These are phyloP conservation scores for Paragyromitra xinjiangensis DNA, from an alignment of 495 filamentous ascomycete genomes.

Conservation along the genomic window DNA sequence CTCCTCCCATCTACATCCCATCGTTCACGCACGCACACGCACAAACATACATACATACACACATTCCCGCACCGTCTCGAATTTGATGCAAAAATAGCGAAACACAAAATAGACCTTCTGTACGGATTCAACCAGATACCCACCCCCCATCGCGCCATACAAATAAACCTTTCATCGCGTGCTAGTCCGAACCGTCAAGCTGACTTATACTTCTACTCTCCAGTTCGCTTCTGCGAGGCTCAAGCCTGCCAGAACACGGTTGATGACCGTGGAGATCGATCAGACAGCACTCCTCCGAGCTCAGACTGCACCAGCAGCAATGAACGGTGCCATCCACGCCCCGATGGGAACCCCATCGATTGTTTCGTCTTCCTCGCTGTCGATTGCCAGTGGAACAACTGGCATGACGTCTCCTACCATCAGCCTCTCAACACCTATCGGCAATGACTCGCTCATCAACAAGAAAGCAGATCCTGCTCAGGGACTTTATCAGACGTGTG, in stretches of 20 bases:
- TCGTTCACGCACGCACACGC: slow-evolving; percentile 43
- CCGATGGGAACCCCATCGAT: slow-evolving; percentile 56
- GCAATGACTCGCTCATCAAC: slow-evolving; percentile 77
- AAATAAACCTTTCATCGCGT: slow-evolving; percentile 42
- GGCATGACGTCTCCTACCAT: slow-evolving; percentile 52
- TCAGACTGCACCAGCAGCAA: slow-evolving; percentile 52
- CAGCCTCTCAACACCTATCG: slow-evolving; percentile 53
- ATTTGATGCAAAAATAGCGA: slow-evolving; percentile 52
- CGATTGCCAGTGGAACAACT: slow-evolving; percentile 48
- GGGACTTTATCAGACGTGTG: slow-evolving; percentile 94
- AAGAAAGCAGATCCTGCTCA: slow-evolving; percentile 84
- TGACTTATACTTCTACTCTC: slow-evolving; percentile 56
- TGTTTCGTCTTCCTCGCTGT: slow-evolving; percentile 51
- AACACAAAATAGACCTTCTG: slow-evolving; percentile 46
- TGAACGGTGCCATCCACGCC: slow-evolving; percentile 47
- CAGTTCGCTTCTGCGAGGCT: slow-evolving; percentile 59
- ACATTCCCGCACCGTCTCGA: slow-evolving; percentile 43
- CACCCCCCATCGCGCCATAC: slow-evolving; percentile 35
- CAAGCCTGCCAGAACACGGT: slow-evolving; percentile 58
- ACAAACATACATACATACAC: slow-evolving; percentile 36
- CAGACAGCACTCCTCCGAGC: slow-evolving; percentile 54
- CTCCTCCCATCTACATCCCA: slow-evolving; percentile 30
- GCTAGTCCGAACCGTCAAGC: slow-evolving; percentile 54
- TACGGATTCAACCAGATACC: slow-evolving; percentile 42
- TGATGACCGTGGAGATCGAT: slow-evolving; percentile 58